phyloP scores from a whole-genome alignment of 148 eudicot species.

The Amaranthus palmeri region DNA sequence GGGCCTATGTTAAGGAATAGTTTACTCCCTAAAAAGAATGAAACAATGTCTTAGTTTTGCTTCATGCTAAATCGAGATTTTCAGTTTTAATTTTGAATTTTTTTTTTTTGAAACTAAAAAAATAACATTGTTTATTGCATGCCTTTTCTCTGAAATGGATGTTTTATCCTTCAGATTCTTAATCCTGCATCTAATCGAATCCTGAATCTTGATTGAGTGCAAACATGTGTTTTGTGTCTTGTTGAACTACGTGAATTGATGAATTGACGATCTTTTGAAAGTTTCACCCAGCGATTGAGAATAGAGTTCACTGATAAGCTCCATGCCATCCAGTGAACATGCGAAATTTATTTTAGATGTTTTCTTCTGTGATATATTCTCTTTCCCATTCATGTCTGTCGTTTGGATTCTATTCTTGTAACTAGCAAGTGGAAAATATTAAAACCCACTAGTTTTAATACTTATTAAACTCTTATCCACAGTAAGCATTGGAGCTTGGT shows the following conservation, averaged over 20 bases:
- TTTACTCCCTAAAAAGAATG: too few species aligned
- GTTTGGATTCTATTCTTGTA: neutral
- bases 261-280: neutral
- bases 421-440: neutral
- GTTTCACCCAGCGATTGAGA: neutral
- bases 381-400: neutral
- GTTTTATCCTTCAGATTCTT: too few species aligned
- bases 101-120: too few species aligned
- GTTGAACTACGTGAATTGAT: neutral
- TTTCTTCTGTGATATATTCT: neutral
- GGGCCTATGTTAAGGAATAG: too few species aligned
- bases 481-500: constrained; percentile 96
- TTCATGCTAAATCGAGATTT: too few species aligned
- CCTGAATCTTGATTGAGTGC: neutral
- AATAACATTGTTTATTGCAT: too few species aligned
- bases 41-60: too few species aligned
- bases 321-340: neutral
- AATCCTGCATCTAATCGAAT: too few species aligned
- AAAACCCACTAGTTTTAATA: neutral
- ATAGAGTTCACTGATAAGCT: neutral
- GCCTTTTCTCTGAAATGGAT: too few species aligned
- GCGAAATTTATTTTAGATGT: neutral
- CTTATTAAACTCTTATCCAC: constrained; percentile 18
- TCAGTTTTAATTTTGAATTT: too few species aligned
- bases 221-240: neutral